These are phyloP conservation scores for Teratosphaeria viscida DNA, from an alignment of 2,329 filamentous ascomycete species.

Conservation along the genomic window DNA sequence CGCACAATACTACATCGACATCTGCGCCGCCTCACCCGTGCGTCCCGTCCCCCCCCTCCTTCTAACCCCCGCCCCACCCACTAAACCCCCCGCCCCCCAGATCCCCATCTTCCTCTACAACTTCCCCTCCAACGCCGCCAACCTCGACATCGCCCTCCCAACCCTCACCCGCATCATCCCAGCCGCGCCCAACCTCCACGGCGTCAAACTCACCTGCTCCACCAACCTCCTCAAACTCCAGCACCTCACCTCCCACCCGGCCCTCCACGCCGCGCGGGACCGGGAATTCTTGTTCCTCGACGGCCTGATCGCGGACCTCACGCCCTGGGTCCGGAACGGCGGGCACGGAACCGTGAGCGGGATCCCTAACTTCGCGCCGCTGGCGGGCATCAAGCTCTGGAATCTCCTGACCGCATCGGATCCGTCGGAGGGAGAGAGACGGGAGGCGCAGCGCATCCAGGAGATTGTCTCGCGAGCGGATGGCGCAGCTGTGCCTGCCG, in stretches of 20 bases:
- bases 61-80: neutral
- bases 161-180: neutral
- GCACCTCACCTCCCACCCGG: neutral
- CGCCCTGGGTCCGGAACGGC: neutral
- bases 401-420: neutral
- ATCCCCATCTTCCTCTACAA: constrained; percentile 1
- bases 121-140: neutral
- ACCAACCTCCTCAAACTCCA: neutral
- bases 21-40: neutral
- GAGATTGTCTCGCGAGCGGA: neutral
- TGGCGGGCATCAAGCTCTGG: neutral
- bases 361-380: neutral
- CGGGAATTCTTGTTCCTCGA: neutral
- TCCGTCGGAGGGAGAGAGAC: neutral
- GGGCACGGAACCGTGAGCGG: neutral
- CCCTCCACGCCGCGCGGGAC: neutral
- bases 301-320: neutral
- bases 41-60: neutral
- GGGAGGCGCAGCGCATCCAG: neutral
- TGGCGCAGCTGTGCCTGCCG: neutral
- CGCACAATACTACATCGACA: neutral
- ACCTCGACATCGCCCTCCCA: neutral
- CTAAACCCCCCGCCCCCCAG: neutral
- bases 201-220: neutral
- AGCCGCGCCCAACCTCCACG: neutral